A percentile compares a stretch with the other conserved stretches of the same genome.
Evolutionary conservation across 2,329 filamentous ascomycete genomes (phyloP).

Genomic region (Colletotrichum euphorbiae): DNA sequence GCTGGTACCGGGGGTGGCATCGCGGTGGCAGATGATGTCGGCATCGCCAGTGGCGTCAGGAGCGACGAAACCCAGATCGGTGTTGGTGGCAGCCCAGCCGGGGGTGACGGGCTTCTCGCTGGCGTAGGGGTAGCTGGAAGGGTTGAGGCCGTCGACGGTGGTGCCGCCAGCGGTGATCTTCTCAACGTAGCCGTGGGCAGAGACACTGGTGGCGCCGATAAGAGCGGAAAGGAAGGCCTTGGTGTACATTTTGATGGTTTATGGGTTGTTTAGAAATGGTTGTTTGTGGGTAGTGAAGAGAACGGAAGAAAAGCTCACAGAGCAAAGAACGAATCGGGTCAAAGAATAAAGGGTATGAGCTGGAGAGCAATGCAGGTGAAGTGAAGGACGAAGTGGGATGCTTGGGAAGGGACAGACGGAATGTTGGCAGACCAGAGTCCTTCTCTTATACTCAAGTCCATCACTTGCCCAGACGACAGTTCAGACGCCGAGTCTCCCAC

Average conservation of each 20-base stretch:
- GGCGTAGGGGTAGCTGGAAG: constrained; percentile 43
- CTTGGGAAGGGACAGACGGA: background rate
- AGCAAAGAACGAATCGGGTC: constrained; percentile 34
- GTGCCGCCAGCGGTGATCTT: constrained; percentile 46
- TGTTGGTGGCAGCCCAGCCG: constrained; percentile 45
- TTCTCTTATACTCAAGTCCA: constrained; percentile 28
- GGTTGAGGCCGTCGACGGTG: constrained; percentile 47
- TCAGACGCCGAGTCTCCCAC: constrained; percentile 2
- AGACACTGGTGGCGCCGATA: constrained; percentile 44
- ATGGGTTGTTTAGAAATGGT: background rate
- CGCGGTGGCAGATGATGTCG: constrained; percentile 62
- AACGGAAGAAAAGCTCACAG: constrained; percentile 37
- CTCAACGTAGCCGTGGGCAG: constrained; percentile 48
- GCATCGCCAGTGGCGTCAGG: constrained; percentile 53
- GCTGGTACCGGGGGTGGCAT: constrained; percentile 53
- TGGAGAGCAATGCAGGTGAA: constrained; percentile 31
- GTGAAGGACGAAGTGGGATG: constrained; percentile 32
- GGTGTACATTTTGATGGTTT: constrained; percentile 32
- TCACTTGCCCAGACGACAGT: background rate
- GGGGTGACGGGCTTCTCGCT: constrained; percentile 45
- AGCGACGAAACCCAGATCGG: constrained; percentile 56
- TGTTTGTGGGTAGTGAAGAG: constrained; percentile 10
- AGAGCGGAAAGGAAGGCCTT: constrained; percentile 41
- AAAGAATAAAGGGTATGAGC: constrained; percentile 24
- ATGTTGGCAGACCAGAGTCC: background rate